These are phyloP conservation scores for Cenchrus purpureus DNA, from an alignment of 176 grass and related monocot genomes.

Conservation along the genomic window DNA sequence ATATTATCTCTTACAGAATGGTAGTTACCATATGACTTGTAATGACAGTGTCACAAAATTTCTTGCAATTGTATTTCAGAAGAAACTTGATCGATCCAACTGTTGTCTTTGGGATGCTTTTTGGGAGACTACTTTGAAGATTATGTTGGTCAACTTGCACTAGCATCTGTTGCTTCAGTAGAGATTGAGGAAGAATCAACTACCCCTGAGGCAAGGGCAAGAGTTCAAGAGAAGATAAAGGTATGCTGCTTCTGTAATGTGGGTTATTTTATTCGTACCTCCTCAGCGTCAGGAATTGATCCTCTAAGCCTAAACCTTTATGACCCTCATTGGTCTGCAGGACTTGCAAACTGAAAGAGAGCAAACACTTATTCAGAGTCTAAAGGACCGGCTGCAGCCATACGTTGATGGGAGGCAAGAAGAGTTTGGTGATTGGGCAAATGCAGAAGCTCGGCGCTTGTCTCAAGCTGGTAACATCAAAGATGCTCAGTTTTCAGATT, in stretches of 20 bases:
- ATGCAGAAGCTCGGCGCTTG: constrained; percentile 67
- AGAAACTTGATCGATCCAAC: constrained; percentile 69
- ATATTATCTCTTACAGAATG: neutral
- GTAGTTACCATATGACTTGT: neutral
- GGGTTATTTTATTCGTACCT: neutral
- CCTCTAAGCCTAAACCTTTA: neutral
- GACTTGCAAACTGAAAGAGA: constrained; percentile 80
- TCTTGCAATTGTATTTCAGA: constrained; percentile 34
- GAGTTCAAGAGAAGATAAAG: constrained; percentile 73
- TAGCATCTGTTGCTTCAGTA: constrained; percentile 68
- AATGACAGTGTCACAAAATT: neutral
- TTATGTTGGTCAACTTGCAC: constrained; percentile 77
- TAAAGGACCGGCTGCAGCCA: constrained; percentile 72
- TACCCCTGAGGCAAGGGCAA: constrained; percentile 48
- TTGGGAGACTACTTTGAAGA: constrained; percentile 82
- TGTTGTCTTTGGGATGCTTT: constrained; percentile 82
- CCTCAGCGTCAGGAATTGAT: neutral
- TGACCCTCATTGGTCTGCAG: constrained; percentile 43
- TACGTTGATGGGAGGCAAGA: constrained; percentile 65
- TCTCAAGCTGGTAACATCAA: constrained; percentile 70
- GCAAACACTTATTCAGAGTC: constrained; percentile 59
- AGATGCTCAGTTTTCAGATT: neutral
- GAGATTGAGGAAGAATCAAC: constrained; percentile 64
- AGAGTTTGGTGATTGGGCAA: constrained; percentile 83
- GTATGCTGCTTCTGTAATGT: constrained; percentile 36